A percentile compares a stretch with the other conserved stretches of the same genome.
phyloP scores from a whole-genome alignment of 352 stramenopile genomes.

The Poterioochromonas sp. region DNA sequence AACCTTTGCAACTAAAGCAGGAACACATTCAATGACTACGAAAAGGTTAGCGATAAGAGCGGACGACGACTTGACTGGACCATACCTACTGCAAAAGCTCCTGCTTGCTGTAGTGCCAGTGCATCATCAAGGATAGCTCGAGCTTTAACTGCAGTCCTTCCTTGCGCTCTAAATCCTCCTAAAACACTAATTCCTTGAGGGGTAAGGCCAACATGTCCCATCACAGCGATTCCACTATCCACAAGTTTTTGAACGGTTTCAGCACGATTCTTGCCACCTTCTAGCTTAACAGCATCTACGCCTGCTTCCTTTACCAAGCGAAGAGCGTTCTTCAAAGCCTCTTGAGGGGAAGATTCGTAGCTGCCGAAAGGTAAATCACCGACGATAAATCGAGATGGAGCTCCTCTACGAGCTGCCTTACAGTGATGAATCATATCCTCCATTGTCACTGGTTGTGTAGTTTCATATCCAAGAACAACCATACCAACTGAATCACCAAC shows the following conservation, averaged over 20 bases:
- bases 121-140: constrained; percentile 89
- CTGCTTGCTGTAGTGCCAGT: constrained; percentile 81
- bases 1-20: constrained; percentile 72
- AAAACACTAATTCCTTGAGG: constrained; percentile 88
- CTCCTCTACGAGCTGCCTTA: constrained; percentile 50
- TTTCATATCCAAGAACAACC: constrained; percentile 88
- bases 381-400: constrained; percentile 72
- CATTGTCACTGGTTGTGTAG: constrained; percentile 80
- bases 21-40: constrained; percentile 68
- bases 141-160: constrained; percentile 75
- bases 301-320: constrained; percentile 87
- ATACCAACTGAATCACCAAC: constrained; percentile 95
- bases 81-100: constrained; percentile 79
- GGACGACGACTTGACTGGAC: no score
- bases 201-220: constrained; percentile 93
- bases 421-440: constrained; percentile 98
- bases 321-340: constrained; percentile 88
- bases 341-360: constrained; percentile 77
- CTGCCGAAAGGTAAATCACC: constrained; percentile 97
- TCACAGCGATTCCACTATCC: constrained; percentile 81
- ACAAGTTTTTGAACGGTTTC: constrained; percentile 58
- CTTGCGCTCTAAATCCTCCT: constrained; percentile 89
- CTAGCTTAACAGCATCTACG: constrained; percentile 95
- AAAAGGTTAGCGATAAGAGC: no score
- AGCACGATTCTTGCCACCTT: constrained; percentile 74